Evolutionary conservation across 2,329 filamentous ascomycete genomes (phyloP), one percentile per base, ranked within the genome.

Genomic region (Periconia sp.): DNA sequence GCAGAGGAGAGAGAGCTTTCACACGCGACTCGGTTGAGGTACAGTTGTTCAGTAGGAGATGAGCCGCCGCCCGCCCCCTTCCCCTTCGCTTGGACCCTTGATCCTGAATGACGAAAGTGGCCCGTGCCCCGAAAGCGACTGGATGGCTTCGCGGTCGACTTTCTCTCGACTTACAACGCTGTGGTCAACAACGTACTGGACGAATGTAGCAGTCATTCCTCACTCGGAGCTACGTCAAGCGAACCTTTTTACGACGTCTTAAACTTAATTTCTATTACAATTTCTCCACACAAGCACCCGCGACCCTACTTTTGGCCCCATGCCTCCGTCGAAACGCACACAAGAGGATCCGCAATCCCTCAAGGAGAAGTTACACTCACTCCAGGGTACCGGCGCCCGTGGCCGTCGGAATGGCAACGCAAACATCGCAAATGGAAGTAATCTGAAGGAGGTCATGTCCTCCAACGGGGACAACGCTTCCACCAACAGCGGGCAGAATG

Each of bases 341-440:
- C 62, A 70, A 50, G 73, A 77, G 53, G 77, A 79, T 60, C 62
- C 68, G 46, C 69, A 70, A 66, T 66, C 54, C 50, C 69, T 72
- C 48, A 75, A 76, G 64, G 76, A 79, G 63, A 76, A 76, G 65
- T 74, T 75, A 33, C 69, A 75, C 37, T 68, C 68, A 20, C 71
- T 72, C 17, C 73, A 77, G 52, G 64, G 65, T 45, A 64, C 69
- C 47, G 23, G 19, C 42, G 71, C 70, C 45, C 76, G 76, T 53
- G 70, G 71, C 53, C 68, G 72, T 57, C 37, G 47, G 18, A 73
- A 69, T 58, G 71, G 69, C 41, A 58, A 60, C 27, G 52, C 59
- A 37, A 55, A 52, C 19, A 41, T 56, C 31, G 54, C 65, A 31
- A 73, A 73, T 50, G 72, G 71, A 37, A 75, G 69, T 57, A 55